phyloP scores from a whole-genome alignment of 2,329 filamentous ascomycete genomes.

The Phaeosphaeriaceae sp. region DNA sequence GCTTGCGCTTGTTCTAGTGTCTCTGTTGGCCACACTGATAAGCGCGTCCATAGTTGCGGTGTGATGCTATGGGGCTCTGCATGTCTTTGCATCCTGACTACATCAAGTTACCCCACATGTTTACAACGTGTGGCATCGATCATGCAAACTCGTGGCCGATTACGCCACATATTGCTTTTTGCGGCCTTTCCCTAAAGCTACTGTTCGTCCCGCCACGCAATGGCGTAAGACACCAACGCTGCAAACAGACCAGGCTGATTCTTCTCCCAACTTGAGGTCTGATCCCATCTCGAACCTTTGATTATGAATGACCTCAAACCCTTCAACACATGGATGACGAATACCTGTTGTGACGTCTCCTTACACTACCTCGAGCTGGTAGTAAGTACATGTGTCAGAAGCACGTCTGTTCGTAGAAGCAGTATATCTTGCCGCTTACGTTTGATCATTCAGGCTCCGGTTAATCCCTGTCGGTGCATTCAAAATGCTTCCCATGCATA shows the following conservation, averaged over 20 bases:
- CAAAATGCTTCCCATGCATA: not conserved
- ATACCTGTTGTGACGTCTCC: too few species aligned
- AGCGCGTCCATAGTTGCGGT: conserved; percentile 3
- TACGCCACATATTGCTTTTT: conserved; percentile 8
- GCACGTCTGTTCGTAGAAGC: too few species aligned
- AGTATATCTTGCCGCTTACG: too few species aligned
- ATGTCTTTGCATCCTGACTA: conserved; percentile 1
- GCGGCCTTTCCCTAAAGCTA: conserved; percentile 3
- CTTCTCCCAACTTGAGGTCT: too few species aligned
- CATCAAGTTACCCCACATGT: conserved; percentile 5
- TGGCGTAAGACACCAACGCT: not conserved
- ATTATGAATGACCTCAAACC: too few species aligned
- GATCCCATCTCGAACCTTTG: too few species aligned
- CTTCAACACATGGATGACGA: too few species aligned
- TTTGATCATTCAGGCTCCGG: not conserved
- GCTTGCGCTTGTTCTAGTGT: not conserved
- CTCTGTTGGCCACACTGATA: not conserved
- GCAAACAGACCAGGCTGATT: not conserved
- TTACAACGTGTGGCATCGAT: conserved; percentile 3
- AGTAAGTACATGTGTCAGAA: too few species aligned
- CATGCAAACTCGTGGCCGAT: conserved; percentile 1
- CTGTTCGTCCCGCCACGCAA: not conserved
- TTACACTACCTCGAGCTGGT: not conserved
- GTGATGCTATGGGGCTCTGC: conserved; percentile 2
- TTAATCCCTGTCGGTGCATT: conserved; percentile 12